These are phyloP conservation scores for Schizonepeta tenuifolia DNA, from an alignment of 257 asterid genomes.

Conservation along the genomic window DNA sequence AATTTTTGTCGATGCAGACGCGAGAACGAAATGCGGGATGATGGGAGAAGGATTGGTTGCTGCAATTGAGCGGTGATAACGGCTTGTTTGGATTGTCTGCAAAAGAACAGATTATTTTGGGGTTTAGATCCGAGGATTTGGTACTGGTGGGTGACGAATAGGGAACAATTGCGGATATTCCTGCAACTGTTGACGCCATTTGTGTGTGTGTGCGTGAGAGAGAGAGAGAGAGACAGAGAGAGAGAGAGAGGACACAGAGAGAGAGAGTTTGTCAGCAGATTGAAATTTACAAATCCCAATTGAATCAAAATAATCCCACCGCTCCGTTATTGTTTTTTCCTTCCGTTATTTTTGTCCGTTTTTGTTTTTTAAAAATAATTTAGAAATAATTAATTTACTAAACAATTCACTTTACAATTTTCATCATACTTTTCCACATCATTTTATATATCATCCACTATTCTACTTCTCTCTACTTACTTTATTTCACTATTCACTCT, in stretches of 20 bases:
- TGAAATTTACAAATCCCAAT: no score
- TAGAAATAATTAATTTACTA: no score
- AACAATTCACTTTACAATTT: no score
- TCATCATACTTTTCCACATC: no score
- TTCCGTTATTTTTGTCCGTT: no score
- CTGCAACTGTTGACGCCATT: constrained; percentile 54
- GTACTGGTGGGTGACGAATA: constrained; percentile 36
- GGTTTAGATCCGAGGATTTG: constrained; percentile 27
- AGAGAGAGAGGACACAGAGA: not conserved
- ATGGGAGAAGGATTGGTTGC: not conserved
- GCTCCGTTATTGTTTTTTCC: no score
- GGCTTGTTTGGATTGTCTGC: constrained; percentile 32
- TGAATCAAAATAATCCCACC: no score
- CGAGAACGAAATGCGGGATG: constrained; percentile 38
- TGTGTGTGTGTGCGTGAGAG: not conserved
- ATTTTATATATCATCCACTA: no score
- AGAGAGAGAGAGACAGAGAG: not conserved
- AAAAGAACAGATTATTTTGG: constrained; percentile 35
- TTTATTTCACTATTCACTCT: no score
- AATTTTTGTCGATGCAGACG: constrained; percentile 30
- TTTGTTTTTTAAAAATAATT: no score
- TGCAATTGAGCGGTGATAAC: constrained; percentile 9
- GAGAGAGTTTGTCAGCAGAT: no score
- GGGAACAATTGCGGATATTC: constrained; percentile 38
- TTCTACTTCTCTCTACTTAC: no score